Base-by-base conservation (phyloP, 805 yeast species). In the Brettanomyces custersianus region DNA sequence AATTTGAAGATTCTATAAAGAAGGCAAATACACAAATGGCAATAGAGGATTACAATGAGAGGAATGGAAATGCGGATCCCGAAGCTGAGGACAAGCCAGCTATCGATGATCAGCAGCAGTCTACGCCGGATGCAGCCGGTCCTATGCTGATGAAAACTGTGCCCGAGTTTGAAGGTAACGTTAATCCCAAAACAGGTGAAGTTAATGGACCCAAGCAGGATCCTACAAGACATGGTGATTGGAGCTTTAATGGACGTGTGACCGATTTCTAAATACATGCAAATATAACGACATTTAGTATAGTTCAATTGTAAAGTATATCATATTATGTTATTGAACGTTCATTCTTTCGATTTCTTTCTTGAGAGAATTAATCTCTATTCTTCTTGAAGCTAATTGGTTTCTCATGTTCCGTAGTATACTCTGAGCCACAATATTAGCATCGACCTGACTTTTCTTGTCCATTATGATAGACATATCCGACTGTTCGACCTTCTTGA, bases 121-220 rank as follows among this genome's bases (percentile, higher is more conserved):
- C n/a, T 8, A 25, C n/a, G 6, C n/a, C 6, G 7, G 28, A 25
- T 25, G 18, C 9, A n/a, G n/a, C 20, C 11, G 26, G 32, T 4
- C 27, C 37, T n/a, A 13, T 74, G 38, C 74, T 68, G 44, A 69
- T 81, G 55, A 76, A 80, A 56, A 79, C 87, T 4, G 79, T 87
- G 37, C 95, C 96, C 2, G 98, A 92, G 52, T 92, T 92, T 54
- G 95, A 88, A 59, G 98, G 98, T 2, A 88, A 87, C 42, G 76
- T 70, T 13, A 92, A 92, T 54, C 98, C 98, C 0, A 71, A 66
- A 39, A 92, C 98, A 1, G 98, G 98, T 3, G 98, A 92, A 60
- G 68, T 80, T 17, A 95, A 95, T 33, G 98, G 98, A 0, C 98
- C 98, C 19, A 92, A 92, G 52, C 97, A 92, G 57, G 96, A 92